Conservation (phyloP, 2,329 filamentous ascomycete genomes). For the Ceratocystis lukuohia region DNA sequence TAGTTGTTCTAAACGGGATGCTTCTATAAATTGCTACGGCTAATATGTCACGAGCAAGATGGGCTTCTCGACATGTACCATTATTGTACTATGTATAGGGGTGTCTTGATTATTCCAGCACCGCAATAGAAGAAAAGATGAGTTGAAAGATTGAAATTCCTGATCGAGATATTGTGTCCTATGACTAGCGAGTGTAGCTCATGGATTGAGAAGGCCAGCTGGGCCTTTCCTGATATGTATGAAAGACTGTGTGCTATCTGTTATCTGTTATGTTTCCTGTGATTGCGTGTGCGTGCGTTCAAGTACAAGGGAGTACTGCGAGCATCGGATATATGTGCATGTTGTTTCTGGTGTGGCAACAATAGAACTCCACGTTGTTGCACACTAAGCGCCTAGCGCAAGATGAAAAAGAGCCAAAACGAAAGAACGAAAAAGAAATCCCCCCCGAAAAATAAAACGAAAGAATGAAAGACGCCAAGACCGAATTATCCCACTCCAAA, state of each 20-base stretch:
- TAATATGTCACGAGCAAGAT: not conserved
- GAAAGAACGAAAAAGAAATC: not conserved
- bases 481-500: constrained; percentile 4
- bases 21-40: not conserved
- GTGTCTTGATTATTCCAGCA: not conserved
- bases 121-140: not conserved
- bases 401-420: no score
- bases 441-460: not conserved
- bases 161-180: not conserved
- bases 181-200: not conserved
- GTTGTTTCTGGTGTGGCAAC: no score
- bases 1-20: no score
- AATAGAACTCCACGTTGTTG: no score
- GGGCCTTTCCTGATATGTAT: not conserved
- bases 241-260: not conserved
- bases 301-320: not conserved
- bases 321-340: no score
- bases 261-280: not conserved
- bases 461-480: constrained; percentile 3
- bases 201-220: not conserved
- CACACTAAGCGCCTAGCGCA: no score
- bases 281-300: not conserved
- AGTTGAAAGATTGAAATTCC: constrained; percentile 1
- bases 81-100: constrained; percentile 21
- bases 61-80: constrained; percentile 25